Evolutionary conservation across 768 basidiomycete species (phyloP).

Genomic region (Naematelia encephala): DNA sequence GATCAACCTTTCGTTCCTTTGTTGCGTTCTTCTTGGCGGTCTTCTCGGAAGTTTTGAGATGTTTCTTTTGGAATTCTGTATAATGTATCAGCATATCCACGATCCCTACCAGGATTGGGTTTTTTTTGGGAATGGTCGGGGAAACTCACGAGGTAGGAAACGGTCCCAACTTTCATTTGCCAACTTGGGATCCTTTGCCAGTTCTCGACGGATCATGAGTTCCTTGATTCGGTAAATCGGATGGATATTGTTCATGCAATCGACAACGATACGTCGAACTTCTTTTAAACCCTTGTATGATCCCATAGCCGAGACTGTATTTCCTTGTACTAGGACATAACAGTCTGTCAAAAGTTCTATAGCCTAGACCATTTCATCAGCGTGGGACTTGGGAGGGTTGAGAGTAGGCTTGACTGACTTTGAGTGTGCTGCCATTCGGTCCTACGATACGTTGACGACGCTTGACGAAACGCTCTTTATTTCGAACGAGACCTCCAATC

Average conservation of each 20-base stretch:
- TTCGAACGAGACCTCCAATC: slow-evolving; percentile 87
- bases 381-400: too few relatives aligned
- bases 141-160: slow-evolving; percentile 68
- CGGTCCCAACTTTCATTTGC: slow-evolving; percentile 94
- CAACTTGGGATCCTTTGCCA: slow-evolving; percentile 96
- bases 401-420: slow-evolving; percentile 64
- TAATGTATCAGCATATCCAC: neutral
- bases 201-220: slow-evolving; percentile 95
- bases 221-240: slow-evolving; percentile 99
- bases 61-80: slow-evolving; percentile 77
- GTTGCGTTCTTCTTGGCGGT: slow-evolving; percentile 82
- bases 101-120: neutral
- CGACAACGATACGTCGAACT: slow-evolving; percentile 89
- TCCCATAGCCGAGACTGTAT: slow-evolving; percentile 97
- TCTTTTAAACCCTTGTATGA: slow-evolving; percentile 93
- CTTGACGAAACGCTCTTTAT: slow-evolving; percentile 96
- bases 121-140: neutral
- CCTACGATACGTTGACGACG: slow-evolving; percentile 93
- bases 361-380: slow-evolving; percentile 58
- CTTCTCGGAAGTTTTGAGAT: slow-evolving; percentile 91
- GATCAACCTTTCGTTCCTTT: slow-evolving; percentile 50
- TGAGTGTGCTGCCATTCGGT: slow-evolving; percentile 93
- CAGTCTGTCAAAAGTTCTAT: slow-evolving; percentile 94
- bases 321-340: slow-evolving; percentile 97
- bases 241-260: slow-evolving; percentile 99